Conservation (phyloP, 2,329 filamentous ascomycete genomes). For the Ascocoryne sarcoides region DNA sequence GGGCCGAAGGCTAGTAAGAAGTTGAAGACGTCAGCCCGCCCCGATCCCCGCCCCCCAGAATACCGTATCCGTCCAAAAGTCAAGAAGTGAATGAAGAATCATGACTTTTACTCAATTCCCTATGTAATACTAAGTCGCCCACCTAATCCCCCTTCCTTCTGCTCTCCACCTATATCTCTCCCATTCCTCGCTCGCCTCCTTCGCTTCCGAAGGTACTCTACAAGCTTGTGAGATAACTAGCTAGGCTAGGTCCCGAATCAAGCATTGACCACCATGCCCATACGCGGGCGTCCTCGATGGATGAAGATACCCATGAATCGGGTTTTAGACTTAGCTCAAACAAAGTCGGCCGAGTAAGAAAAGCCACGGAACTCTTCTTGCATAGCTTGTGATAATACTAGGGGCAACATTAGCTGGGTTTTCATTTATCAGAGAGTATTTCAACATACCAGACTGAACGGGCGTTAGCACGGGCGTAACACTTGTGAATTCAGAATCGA, state of each 20-base stretch:
- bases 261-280: too few relatives aligned
- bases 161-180: background rate
- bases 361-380: constrained; percentile 99
- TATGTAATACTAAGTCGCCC: background rate
- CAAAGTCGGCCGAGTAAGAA: constrained; percentile 55
- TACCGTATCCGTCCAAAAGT: constrained; percentile 1
- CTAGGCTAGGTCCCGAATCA: background rate
- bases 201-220: background rate
- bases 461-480: constrained; percentile 95
- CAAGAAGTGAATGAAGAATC: constrained; percentile 8
- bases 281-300: too few relatives aligned
- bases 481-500: constrained; percentile 96
- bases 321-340: constrained; percentile 26
- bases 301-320: too few relatives aligned
- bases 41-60: constrained; percentile 3
- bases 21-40: constrained; percentile 8
- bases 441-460: constrained; percentile 84
- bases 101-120: constrained; percentile 7
- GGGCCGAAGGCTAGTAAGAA: constrained; percentile 16
- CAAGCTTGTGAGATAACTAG: constrained; percentile 1
- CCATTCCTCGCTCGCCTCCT: background rate
- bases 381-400: constrained; percentile 95
- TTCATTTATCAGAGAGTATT: background rate
- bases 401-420: constrained; percentile 5
- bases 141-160: constrained; percentile 1